Percentiles rank a stretch among this genome's conserved stretches.
Evolutionary conservation across 2,329 filamentous ascomycete species (phyloP).

Genomic region (Hypocreales sp.): DNA sequence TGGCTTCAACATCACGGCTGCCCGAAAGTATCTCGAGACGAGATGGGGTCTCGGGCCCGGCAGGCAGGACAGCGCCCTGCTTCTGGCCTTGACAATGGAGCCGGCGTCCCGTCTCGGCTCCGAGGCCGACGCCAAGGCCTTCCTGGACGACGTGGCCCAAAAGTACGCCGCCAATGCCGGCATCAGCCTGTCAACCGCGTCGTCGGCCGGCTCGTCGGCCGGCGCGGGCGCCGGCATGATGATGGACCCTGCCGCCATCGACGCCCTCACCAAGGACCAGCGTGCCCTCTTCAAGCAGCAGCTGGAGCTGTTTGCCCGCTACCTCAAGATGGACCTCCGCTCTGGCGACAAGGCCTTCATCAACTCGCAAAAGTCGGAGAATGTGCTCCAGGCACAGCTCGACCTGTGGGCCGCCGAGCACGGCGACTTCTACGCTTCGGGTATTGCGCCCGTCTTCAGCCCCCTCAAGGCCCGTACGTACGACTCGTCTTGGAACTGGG

Average conservation of each 20-base stretch:
- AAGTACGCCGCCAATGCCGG: constrained; percentile 80
- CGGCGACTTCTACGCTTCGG: constrained; percentile 87
- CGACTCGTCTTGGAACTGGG: constrained; percentile 99
- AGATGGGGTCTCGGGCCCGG: constrained; percentile 80
- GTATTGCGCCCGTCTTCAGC: constrained; percentile 89
- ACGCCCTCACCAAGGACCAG: constrained; percentile 95
- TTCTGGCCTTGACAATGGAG: constrained; percentile 86
- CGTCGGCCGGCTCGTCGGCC: constrained; percentile 57
- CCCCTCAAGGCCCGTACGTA: constrained; percentile 89
- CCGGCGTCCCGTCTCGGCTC: constrained; percentile 76
- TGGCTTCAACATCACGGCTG: constrained; percentile 95
- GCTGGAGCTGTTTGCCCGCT: constrained; percentile 84
- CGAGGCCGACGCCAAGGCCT: constrained; percentile 82
- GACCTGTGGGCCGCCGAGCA: constrained; percentile 94
- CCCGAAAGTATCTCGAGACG: constrained; percentile 88
- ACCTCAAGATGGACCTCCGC: constrained; percentile 91
- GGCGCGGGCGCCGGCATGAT: constrained; percentile 78
- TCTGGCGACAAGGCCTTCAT: constrained; percentile 92
- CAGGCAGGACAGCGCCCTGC: constrained; percentile 77
- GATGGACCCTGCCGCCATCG: constrained; percentile 97
- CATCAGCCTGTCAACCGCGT: constrained; percentile 64
- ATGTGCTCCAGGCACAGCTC: constrained; percentile 79
- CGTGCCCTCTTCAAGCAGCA: constrained; percentile 95
- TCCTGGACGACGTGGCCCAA: constrained; percentile 74
- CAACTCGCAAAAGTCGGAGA: constrained; percentile 68